These are phyloP conservation scores for Blastobotrys buckinghamii DNA, from an alignment of 1,139 yeast genomes.

Conservation along the genomic window DNA sequence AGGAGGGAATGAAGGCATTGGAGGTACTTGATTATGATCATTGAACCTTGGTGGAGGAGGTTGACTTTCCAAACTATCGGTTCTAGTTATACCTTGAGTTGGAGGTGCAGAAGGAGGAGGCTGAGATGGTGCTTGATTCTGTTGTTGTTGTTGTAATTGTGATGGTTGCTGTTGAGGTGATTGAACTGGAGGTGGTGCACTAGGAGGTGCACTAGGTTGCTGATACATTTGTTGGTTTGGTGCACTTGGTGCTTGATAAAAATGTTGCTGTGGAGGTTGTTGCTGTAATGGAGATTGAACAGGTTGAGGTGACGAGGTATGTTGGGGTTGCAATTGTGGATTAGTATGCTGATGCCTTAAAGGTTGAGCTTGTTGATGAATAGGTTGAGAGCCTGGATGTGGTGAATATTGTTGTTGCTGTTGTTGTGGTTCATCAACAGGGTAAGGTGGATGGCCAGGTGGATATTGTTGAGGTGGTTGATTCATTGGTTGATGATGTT, in stretches of 20 bases:
- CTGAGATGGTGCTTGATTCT: slow-evolving; percentile 5
- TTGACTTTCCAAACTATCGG: slow-evolving; percentile 2
- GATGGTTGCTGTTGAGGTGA: background rate
- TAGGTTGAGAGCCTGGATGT: slow-evolving; percentile 2
- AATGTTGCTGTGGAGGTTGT: slow-evolving; percentile 2
- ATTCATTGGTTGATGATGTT: background rate
- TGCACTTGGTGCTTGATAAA: slow-evolving; percentile 1
- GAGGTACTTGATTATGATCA: slow-evolving; percentile 8
- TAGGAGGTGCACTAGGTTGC: background rate
- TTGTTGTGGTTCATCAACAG: slow-evolving; percentile 5
- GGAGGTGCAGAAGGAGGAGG: slow-evolving; percentile 9
- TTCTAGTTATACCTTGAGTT: slow-evolving; percentile 5
- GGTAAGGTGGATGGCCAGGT: slow-evolving; percentile 14
- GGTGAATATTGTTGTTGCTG: slow-evolving; percentile 5
- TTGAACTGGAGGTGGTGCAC: background rate
- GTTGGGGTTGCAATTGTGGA: slow-evolving; percentile 3
- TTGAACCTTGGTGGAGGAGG: slow-evolving; percentile 12
- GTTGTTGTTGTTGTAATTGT: too few relatives aligned
- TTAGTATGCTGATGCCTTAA: slow-evolving; percentile 3
- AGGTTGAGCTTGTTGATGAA: slow-evolving; percentile 5
- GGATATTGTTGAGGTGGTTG: slow-evolving; percentile 9
- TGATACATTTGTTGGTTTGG: slow-evolving; percentile 10
- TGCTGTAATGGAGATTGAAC: slow-evolving; percentile 7
- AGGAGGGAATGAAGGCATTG: slow-evolving; percentile 7
- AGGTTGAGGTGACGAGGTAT: slow-evolving; percentile 8